Conservation (phyloP, 768 basidiomycete genomes). For the Cystoderma amianthinum region DNA sequence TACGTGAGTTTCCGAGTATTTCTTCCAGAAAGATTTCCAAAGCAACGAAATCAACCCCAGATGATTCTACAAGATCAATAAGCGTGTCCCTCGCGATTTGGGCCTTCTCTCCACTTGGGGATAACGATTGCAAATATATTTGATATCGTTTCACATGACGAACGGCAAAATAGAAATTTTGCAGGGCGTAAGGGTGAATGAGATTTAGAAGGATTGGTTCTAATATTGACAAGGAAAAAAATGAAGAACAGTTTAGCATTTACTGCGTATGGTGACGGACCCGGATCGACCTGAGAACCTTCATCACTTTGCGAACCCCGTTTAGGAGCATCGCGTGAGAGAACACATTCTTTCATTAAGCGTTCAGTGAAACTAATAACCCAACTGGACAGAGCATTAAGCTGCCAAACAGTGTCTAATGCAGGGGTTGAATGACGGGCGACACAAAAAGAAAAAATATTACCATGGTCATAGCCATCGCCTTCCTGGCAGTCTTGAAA, state of each 20-base stretch:
- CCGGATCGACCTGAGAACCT: background rate
- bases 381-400: slow-evolving; percentile 60
- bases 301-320: background rate
- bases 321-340: slow-evolving; percentile 19
- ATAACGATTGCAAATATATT: slow-evolving; percentile 40
- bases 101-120: slow-evolving; percentile 53
- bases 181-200: slow-evolving; percentile 53
- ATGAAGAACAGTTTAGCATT: no score
- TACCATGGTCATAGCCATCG: slow-evolving; percentile 60
- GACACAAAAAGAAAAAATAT: slow-evolving; percentile 5
- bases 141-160: slow-evolving; percentile 55
- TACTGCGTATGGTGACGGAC: background rate
- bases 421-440: background rate
- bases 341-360: slow-evolving; percentile 49
- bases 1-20: slow-evolving; percentile 21
- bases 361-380: slow-evolving; percentile 52
- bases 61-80: slow-evolving; percentile 55
- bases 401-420: slow-evolving; percentile 67
- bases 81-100: slow-evolving; percentile 59
- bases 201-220: slow-evolving; percentile 44
- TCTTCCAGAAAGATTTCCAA: slow-evolving; percentile 42
- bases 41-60: slow-evolving; percentile 53
- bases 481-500: slow-evolving; percentile 64
- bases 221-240: no score
- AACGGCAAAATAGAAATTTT: slow-evolving; percentile 41